phyloP scores from a whole-genome alignment of 768 basidiomycete genomes.

The Trametes coccinea region DNA sequence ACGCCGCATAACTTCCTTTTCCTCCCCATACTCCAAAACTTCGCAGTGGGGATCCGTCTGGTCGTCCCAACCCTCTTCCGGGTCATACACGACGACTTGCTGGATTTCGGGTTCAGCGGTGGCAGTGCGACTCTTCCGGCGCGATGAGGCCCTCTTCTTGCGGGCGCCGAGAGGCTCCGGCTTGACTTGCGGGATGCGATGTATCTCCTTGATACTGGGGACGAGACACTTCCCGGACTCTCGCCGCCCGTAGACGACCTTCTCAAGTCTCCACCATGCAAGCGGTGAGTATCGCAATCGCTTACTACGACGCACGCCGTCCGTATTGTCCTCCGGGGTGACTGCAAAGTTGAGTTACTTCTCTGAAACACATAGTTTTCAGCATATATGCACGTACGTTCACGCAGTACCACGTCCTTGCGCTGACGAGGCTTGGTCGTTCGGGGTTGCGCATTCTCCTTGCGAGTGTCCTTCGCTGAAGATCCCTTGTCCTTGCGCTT shows the following conservation, averaged over 20 bases:
- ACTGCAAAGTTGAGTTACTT: slow-evolving; percentile 16
- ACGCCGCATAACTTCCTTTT: slow-evolving; percentile 71
- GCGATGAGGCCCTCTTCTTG: slow-evolving; percentile 34
- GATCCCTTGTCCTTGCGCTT: slow-evolving; percentile 15
- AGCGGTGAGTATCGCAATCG: slow-evolving; percentile 73
- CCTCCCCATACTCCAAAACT: slow-evolving; percentile 63
- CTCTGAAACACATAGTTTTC: not conserved
- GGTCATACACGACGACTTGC: slow-evolving; percentile 29
- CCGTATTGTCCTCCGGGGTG: slow-evolving; percentile 31
- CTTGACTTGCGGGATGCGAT: slow-evolving; percentile 54
- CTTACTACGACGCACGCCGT: slow-evolving; percentile 67
- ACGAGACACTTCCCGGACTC: slow-evolving; percentile 53
- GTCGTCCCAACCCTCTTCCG: slow-evolving; percentile 82
- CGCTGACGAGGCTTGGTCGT: slow-evolving; percentile 14
- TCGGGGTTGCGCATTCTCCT: slow-evolving; percentile 35
- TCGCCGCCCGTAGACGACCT: slow-evolving; percentile 75
- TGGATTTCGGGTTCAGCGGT: slow-evolving; percentile 47
- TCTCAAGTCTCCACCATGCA: slow-evolving; percentile 93
- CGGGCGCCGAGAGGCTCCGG: slow-evolving; percentile 47
- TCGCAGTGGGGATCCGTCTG: slow-evolving; percentile 64
- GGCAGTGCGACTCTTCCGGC: slow-evolving; percentile 40
- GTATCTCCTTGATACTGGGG: slow-evolving; percentile 66
- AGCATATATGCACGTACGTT: slow-evolving; percentile 24
- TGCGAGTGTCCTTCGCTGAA: slow-evolving; percentile 32
- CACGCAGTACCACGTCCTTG: slow-evolving; percentile 25